These are phyloP conservation scores for Colletotrichum brevisporum DNA, from an alignment of 2,329 filamentous ascomycete species.

Conservation along the genomic window DNA sequence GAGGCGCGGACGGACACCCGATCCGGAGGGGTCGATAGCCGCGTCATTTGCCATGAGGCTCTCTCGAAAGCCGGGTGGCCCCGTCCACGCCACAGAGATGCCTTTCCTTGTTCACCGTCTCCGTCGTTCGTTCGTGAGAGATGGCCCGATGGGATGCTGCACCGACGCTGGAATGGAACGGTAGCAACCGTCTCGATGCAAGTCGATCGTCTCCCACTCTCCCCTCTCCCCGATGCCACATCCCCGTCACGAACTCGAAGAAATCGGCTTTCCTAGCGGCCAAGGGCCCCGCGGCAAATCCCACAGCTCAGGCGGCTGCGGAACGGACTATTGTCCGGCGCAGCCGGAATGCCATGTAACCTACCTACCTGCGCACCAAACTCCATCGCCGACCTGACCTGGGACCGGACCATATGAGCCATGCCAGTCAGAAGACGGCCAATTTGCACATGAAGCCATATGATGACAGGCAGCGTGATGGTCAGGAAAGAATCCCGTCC, in stretches of 20 bases:
- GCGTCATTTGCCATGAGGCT: conserved; percentile 24
- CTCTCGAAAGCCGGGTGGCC: not conserved
- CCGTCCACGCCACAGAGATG: not conserved
- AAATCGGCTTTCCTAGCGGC: not conserved
- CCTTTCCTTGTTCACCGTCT: conserved; percentile 7
- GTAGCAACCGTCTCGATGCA: conserved; percentile 19
- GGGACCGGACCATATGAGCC: not conserved
- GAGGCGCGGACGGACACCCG: conserved; percentile 3
- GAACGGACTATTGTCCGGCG: conserved; percentile 3
- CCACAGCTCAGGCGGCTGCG: conserved; percentile 1
- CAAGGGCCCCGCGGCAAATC: not conserved
- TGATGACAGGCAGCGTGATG: not conserved
- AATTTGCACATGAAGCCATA: not conserved
- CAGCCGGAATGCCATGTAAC: conserved; percentile 1
- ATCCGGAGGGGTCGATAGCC: conserved; percentile 18
- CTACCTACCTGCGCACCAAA: not conserved
- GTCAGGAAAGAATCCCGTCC: not conserved
- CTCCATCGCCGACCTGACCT: not conserved
- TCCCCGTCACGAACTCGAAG: not conserved
- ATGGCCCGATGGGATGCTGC: conserved; percentile 17
- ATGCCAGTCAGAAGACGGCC: not conserved
- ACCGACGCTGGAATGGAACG: conserved; percentile 22
- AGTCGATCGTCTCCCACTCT: not conserved
- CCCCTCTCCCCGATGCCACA: not conserved
- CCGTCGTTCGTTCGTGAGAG: conserved; percentile 12